Evolutionary conservation across 2,329 filamentous ascomycete genomes (phyloP).

Genomic region (Talaromyces sp.): DNA sequence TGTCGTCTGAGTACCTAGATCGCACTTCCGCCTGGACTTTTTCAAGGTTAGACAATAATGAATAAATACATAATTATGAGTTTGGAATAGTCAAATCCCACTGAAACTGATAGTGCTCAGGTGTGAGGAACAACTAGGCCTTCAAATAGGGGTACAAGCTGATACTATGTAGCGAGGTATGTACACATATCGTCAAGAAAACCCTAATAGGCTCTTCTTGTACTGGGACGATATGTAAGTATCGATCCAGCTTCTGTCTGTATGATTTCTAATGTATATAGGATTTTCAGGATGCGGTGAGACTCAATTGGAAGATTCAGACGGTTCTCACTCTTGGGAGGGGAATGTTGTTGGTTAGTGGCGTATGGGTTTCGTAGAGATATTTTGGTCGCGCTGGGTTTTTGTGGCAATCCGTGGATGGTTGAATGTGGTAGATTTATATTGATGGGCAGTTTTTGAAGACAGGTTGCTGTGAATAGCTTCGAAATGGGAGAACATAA

Average conservation of each 20-base stretch:
- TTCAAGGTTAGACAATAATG: not conserved
- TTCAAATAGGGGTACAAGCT: not conserved
- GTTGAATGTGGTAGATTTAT: not conserved
- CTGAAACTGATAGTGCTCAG: not conserved
- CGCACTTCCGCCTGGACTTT: not conserved
- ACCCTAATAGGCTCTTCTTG: not conserved
- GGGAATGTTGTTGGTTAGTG: not conserved
- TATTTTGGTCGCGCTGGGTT: not conserved
- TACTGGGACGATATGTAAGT: not conserved
- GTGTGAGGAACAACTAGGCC: not conserved
- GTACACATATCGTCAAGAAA: too few relatives aligned
- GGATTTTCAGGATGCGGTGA: not conserved
- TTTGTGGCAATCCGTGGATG: not conserved
- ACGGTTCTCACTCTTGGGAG: not conserved
- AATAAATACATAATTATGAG: not conserved
- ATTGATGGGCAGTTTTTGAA: too few relatives aligned
- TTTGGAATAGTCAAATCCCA: not conserved
- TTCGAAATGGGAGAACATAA: too few relatives aligned
- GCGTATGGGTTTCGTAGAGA: not conserved
- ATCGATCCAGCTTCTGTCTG: not conserved
- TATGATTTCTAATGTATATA: too few relatives aligned
- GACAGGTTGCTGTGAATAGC: too few relatives aligned
- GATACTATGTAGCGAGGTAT: not conserved
- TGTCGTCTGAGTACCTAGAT: not conserved
- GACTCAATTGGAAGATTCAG: not conserved